These are phyloP conservation scores for Taphrina betulina DNA, from an alignment of 1,139 yeast species.

Conservation along the genomic window DNA sequence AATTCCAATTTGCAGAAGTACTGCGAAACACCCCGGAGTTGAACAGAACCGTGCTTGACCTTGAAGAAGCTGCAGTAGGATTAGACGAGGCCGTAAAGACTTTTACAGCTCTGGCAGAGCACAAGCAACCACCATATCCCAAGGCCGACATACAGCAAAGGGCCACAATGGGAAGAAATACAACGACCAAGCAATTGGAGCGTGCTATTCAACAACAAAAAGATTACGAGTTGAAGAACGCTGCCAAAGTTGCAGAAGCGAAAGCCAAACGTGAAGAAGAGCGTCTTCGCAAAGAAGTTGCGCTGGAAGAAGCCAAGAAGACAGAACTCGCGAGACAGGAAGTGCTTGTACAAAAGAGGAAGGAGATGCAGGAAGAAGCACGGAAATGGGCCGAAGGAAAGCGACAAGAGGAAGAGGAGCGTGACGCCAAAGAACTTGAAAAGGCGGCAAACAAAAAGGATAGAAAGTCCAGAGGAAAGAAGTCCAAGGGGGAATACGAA, in stretches of 20 bases:
- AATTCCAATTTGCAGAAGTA: slow-evolving; percentile 83
- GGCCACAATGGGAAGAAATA: slow-evolving; percentile 76
- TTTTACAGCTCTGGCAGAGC: slow-evolving; percentile 62
- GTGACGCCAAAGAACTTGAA: slow-evolving; percentile 14
- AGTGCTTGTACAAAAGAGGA: slow-evolving; percentile 22
- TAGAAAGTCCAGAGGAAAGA: slow-evolving; percentile 1
- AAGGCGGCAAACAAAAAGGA: slow-evolving; percentile 24
- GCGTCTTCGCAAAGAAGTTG: slow-evolving; percentile 5
- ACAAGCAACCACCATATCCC: slow-evolving; percentile 68
- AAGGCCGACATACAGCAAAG: slow-evolving; percentile 77
- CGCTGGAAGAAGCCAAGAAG: background rate
- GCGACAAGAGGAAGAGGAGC: slow-evolving; percentile 31
- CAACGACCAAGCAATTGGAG: slow-evolving; percentile 69
- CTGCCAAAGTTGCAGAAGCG: slow-evolving; percentile 40
- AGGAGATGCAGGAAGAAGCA: slow-evolving; percentile 30
- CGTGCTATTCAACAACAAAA: slow-evolving; percentile 71
- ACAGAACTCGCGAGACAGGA: slow-evolving; percentile 25
- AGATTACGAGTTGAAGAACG: slow-evolving; percentile 52
- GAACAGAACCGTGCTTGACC: slow-evolving; percentile 62
- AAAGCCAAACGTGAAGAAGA: slow-evolving; percentile 31
- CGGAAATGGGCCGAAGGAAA: slow-evolving; percentile 30
- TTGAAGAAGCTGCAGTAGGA: slow-evolving; percentile 58
- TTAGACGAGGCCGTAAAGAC: slow-evolving; percentile 63
- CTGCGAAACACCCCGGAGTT: slow-evolving; percentile 62
- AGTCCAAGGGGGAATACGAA: background rate